Evolutionary conservation across 306 rosid genomes (phyloP), one percentile per base, ranked within the genome.

Genomic region (Vigna reflexopilosa): DNA sequence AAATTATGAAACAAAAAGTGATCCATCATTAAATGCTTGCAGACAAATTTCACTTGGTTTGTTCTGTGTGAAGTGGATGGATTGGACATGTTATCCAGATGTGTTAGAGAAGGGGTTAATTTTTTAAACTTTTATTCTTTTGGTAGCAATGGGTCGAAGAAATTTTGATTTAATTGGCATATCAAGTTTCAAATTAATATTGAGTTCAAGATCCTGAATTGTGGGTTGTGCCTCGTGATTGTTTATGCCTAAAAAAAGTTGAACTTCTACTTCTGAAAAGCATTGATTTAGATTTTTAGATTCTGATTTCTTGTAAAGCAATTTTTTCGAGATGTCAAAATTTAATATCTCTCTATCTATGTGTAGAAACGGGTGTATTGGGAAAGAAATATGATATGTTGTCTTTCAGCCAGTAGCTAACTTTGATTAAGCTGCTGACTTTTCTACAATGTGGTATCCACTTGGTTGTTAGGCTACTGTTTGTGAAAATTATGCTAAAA

Each of bases 401-500:
- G 7, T 17, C 69, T 9, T 30, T 17, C 34, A 63, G 54, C 45
- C 24, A 63, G 54, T 32, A 14, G 74, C 63, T 51, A 65, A 52
- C 70, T 83, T 54, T 24, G n/a, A 67, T 70, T n/a, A 13, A 50
- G 48, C 57, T 11, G 65, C 24, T 61, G 65, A 74, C 34, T 61
- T 52, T 45, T 61, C 36, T 40, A 36, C 11, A 30, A 6, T 61
- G 56, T 49, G 49, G 48, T 70, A 67, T 52, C 66, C 49, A 52
- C 11, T 54, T 51, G 28, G 76, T 83, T 78, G 44, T 38, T 14
- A 26, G 51, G 83, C 73, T 52, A 62, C 58, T 61, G 20, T 24
- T 59, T 16, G 13, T 42, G 17, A 42, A 48, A 45, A 30, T 24
- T 67, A 40, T 68, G 38, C 40, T 40, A 58, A 40, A 72, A 47